These are phyloP conservation scores for Colletotrichum karsti DNA, from an alignment of 2,329 filamentous ascomycete genomes.

Conservation along the genomic window DNA sequence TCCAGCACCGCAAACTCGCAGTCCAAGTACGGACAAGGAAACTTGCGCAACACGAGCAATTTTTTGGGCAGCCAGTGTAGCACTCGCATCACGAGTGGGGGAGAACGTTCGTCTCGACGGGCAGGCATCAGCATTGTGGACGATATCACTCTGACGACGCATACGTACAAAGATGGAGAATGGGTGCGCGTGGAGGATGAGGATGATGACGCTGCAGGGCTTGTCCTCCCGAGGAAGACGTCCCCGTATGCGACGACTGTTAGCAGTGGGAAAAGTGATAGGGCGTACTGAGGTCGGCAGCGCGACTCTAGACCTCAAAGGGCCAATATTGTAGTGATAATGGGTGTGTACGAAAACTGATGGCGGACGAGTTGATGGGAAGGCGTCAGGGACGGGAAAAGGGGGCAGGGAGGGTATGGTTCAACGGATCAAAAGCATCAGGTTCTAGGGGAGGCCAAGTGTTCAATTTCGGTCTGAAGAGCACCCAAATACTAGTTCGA, in stretches of 20 bases:
- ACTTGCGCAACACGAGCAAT: background rate
- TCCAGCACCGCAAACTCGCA: background rate
- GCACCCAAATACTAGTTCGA: too few relatives aligned
- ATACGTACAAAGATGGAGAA: background rate
- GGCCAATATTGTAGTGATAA: too few relatives aligned
- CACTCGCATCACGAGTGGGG: conserved; percentile 7
- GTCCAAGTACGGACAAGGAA: background rate
- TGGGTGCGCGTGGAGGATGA: conserved; percentile 13
- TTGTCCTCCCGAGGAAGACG: background rate
- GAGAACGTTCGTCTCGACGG: background rate
- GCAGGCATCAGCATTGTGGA: conserved; percentile 7
- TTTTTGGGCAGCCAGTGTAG: conserved; percentile 1
- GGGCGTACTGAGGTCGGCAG: background rate
- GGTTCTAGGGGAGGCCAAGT: too few relatives aligned
- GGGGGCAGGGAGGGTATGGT: too few relatives aligned
- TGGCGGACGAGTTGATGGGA: too few relatives aligned
- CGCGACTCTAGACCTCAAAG: too few relatives aligned
- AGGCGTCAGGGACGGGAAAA: too few relatives aligned
- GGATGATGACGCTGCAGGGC: conserved; percentile 2
- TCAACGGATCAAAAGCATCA: too few relatives aligned
- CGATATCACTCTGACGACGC: conserved; percentile 11
- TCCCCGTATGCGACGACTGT: background rate
- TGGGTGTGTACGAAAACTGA: too few relatives aligned
- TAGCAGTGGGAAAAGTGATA: background rate
- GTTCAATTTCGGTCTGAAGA: too few relatives aligned